phyloP scores from a whole-genome alignment of 306 rosid species.

The Prunus mira region DNA sequence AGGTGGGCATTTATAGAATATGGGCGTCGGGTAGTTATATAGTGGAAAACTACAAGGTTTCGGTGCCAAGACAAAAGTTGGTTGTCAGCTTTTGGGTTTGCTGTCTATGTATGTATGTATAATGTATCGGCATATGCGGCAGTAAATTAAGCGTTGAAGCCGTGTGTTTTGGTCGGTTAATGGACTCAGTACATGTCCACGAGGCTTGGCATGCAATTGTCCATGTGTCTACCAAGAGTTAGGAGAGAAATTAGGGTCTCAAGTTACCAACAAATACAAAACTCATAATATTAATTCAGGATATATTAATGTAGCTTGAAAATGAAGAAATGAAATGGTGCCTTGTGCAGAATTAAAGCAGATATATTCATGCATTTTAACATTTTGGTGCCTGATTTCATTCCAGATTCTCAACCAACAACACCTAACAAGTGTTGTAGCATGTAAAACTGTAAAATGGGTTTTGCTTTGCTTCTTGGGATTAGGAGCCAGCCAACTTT shows the following conservation, averaged over 20 bases:
- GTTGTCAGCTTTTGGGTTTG: slow-evolving; percentile 1
- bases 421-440: not conserved
- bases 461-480: not conserved
- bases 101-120: not conserved
- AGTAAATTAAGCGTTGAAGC: slow-evolving; percentile 12
- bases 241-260: slow-evolving; percentile 16
- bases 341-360: no score
- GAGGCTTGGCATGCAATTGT: not conserved
- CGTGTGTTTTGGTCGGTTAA: slow-evolving; percentile 11
- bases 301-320: not conserved
- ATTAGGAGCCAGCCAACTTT: not conserved
- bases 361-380: no score
- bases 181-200: not conserved
- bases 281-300: no score
- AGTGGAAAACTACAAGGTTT: not conserved
- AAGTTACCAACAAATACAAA: slow-evolving; percentile 14
- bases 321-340: not conserved
- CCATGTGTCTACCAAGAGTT: not conserved
- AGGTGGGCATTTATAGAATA: not conserved
- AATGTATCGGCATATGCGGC: slow-evolving; percentile 2
- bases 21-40: not conserved
- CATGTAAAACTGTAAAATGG: not conserved
- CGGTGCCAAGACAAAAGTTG: not conserved
- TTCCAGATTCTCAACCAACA: slow-evolving; percentile 8
- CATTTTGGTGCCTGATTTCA: not conserved